A percentile compares a stretch with the other conserved stretches of the same genome.
These are phyloP conservation scores for Sedum album DNA, from an alignment of 164 flowering plant genomes.

Conservation along the genomic window DNA sequence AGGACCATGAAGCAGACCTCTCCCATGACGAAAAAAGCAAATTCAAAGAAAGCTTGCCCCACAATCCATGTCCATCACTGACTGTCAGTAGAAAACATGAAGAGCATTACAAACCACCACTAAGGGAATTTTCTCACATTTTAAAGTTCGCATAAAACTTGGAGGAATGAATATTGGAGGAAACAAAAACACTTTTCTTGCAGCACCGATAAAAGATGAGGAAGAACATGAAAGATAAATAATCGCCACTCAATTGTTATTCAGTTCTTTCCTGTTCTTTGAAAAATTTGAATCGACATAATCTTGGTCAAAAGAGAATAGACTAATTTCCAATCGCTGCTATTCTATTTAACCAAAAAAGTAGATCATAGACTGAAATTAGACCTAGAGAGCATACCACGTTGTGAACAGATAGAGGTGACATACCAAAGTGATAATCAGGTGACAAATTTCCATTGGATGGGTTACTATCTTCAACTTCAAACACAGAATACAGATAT, in stretches of 20 bases:
- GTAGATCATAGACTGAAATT: background rate
- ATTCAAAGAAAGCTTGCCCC: slow-evolving; percentile 50
- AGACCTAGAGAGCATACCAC: background rate
- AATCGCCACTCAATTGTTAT: background rate
- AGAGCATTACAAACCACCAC: background rate
- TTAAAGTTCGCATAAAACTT: background rate
- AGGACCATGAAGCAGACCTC: slow-evolving; percentile 33
- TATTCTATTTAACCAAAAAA: background rate
- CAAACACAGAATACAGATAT: slow-evolving; percentile 12
- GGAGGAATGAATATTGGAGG: background rate
- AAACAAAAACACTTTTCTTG: background rate
- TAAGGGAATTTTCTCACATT: background rate
- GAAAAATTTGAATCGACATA: background rate
- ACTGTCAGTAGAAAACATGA: slow-evolving; percentile 19
- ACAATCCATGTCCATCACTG: slow-evolving; percentile 39
- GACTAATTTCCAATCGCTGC: background rate
- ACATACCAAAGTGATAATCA: slow-evolving; percentile 21
- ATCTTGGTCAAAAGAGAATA: background rate
- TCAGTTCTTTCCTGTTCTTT: background rate
- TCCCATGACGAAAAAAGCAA: slow-evolving; percentile 41
- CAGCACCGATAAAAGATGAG: background rate
- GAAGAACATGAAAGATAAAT: background rate
- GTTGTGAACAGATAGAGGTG: slow-evolving; percentile 14
- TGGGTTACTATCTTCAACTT: slow-evolving; percentile 29
- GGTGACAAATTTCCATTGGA: slow-evolving; percentile 18